Conservation (phyloP, 192 early-diverging fungal species). For the Coemansia sp. region DNA sequence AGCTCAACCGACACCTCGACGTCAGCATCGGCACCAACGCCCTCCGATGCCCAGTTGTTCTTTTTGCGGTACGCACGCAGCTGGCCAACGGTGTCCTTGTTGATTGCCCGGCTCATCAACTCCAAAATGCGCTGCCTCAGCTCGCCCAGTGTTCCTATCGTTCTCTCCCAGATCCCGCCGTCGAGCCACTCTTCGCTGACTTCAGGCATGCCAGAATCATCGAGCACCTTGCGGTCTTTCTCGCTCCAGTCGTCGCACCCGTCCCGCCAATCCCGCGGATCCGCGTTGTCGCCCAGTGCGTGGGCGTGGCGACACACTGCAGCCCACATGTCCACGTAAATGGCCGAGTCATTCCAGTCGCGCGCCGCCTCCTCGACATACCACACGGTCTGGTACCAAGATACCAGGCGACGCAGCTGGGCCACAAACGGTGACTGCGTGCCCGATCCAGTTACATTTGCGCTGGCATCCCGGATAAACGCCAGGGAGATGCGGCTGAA, state of each 20-base stretch:
- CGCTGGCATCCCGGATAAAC: constrained; percentile 36
- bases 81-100: constrained; percentile 30
- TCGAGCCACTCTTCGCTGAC: constrained; percentile 33
- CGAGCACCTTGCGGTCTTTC: constrained; percentile 21
- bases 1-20: constrained; percentile 24
- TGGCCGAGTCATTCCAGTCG: constrained; percentile 45
- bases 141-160: constrained; percentile 23
- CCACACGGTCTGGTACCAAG: constrained; percentile 50
- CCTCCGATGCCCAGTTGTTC: constrained; percentile 15
- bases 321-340: constrained; percentile 45
- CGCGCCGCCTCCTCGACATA: constrained; percentile 43
- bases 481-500: constrained; percentile 50
- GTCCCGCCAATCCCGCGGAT: constrained; percentile 49
- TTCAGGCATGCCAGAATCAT: constrained; percentile 3
- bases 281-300: constrained; percentile 8
- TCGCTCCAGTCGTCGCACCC: constrained; percentile 30
- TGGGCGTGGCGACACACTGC: constrained; percentile 31
- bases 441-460: not conserved
- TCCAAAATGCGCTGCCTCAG: constrained; percentile 34
- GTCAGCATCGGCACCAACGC: constrained; percentile 1
- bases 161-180: constrained; percentile 44
- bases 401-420: constrained; percentile 32
- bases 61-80: constrained; percentile 48
- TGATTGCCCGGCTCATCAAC: constrained; percentile 34
- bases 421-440: constrained; percentile 17